Conservation (phyloP, 495 filamentous ascomycete genomes). For the Aspergillus cristatus region DNA sequence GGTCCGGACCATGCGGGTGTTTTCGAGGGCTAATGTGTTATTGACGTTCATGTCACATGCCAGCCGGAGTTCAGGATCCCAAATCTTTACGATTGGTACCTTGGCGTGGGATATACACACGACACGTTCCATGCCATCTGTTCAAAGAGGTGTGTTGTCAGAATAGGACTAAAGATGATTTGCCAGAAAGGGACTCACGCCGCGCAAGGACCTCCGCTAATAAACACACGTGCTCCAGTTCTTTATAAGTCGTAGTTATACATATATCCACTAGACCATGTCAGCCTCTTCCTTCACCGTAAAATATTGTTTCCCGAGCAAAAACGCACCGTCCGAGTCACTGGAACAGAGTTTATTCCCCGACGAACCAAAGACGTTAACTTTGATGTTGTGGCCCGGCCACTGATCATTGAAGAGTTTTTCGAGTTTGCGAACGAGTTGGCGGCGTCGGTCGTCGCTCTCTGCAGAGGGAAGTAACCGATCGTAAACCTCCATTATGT, state of each 20-base stretch:
- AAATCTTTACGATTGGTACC: slow-evolving; percentile 97
- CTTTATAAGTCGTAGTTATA: slow-evolving; percentile 82
- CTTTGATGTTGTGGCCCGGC: slow-evolving; percentile 83
- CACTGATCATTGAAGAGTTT: slow-evolving; percentile 79
- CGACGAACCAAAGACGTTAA: slow-evolving; percentile 92
- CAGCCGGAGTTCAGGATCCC: slow-evolving; percentile 85
- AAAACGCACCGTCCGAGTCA: slow-evolving; percentile 81
- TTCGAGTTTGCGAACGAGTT: slow-evolving; percentile 77
- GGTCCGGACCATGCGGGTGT: slow-evolving; percentile 95
- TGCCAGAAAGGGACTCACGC: slow-evolving; percentile 52
- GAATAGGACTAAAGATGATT: too few relatives aligned
- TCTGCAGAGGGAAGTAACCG: slow-evolving; percentile 73
- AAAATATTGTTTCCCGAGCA: slow-evolving; percentile 5
- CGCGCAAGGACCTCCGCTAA: slow-evolving; percentile 75
- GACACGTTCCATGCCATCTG: slow-evolving; percentile 93
- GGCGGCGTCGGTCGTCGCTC: slow-evolving; percentile 63
- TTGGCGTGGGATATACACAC: slow-evolving; percentile 90
- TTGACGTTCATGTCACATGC: slow-evolving; percentile 99
- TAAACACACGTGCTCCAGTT: slow-evolving; percentile 76
- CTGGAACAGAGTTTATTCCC: slow-evolving; percentile 92
- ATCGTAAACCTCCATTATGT: slow-evolving; percentile 78
- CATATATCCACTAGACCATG: slow-evolving; percentile 76
- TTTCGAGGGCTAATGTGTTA: slow-evolving; percentile 87
- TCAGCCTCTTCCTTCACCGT: slow-evolving; percentile 4
- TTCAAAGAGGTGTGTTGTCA: slow-evolving; percentile 5